These are phyloP conservation scores for Rubia peregrina DNA, from an alignment of 305 asterid genomes.

Conservation along the genomic window DNA sequence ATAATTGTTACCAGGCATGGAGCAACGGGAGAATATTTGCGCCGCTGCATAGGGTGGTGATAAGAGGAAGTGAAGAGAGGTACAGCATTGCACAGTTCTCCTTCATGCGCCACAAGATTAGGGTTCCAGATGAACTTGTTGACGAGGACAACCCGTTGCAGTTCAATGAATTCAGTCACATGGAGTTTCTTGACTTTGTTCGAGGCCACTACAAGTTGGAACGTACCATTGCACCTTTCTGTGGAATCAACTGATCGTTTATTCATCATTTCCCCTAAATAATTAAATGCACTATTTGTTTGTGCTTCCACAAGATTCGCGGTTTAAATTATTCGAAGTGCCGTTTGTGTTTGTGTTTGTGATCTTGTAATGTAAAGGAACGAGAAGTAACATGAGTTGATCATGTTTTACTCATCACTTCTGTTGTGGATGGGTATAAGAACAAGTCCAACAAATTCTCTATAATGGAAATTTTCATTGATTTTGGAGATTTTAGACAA, in stretches of 20 bases:
- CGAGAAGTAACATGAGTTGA: no score
- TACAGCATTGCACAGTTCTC: constrained; percentile 55
- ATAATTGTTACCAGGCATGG: constrained; percentile 43
- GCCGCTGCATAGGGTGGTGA: constrained; percentile 50
- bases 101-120: constrained; percentile 43
- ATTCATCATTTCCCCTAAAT: no score
- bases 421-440: no score
- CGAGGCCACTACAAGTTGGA: constrained; percentile 42
- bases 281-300: no score
- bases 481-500: no score
- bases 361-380: no score
- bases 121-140: constrained; percentile 46
- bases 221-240: constrained; percentile 43
- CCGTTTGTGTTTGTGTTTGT: no score
- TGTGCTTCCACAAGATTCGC: no score
- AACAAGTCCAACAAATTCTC: no score
- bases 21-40: constrained; percentile 64
- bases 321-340: no score
- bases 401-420: no score
- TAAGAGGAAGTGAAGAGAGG: constrained; percentile 43
- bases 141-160: constrained; percentile 44
- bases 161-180: constrained; percentile 53
- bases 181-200: constrained; percentile 45
- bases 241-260: constrained; percentile 42
- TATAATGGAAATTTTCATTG: no score